Evolutionary conservation across 2,329 filamentous ascomycete genomes (phyloP).

Genomic region (Blumeria graminis): DNA sequence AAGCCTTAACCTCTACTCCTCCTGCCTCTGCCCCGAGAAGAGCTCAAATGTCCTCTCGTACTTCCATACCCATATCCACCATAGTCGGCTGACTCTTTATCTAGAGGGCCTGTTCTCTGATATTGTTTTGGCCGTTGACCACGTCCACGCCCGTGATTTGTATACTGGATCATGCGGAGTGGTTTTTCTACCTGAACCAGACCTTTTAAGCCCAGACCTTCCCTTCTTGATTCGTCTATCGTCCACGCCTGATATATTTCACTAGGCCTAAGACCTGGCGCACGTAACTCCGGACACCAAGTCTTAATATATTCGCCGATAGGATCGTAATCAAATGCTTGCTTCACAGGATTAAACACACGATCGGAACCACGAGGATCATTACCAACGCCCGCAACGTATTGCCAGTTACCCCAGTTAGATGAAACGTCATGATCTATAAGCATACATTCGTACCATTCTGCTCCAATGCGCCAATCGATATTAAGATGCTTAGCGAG

Average conservation of each 20-base stretch:
- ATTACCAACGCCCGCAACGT: slow-evolving; percentile 56
- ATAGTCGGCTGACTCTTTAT: slow-evolving; percentile 2
- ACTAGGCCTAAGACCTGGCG: slow-evolving; percentile 17
- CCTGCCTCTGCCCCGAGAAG: neutral
- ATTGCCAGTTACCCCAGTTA: slow-evolving; percentile 73
- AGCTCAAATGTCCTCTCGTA: slow-evolving; percentile 3
- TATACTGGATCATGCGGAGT: slow-evolving; percentile 38
- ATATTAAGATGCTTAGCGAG: slow-evolving; percentile 47
- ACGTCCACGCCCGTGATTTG: slow-evolving; percentile 18
- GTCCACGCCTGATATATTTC: slow-evolving; percentile 51
- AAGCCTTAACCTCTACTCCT: no score
- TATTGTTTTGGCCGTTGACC: slow-evolving; percentile 3
- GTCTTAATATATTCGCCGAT: slow-evolving; percentile 43
- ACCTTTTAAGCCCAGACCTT: slow-evolving; percentile 28
- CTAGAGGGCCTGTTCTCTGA: slow-evolving; percentile 1
- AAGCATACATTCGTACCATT: slow-evolving; percentile 58
- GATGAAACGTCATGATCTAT: slow-evolving; percentile 53
- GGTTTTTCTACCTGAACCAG: slow-evolving; percentile 44
- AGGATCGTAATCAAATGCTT: slow-evolving; percentile 53
- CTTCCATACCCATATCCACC: slow-evolving; percentile 6
- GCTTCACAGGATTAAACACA: slow-evolving; percentile 66
- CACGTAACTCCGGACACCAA: slow-evolving; percentile 45
- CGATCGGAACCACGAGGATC: slow-evolving; percentile 43
- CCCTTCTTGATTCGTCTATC: slow-evolving; percentile 29
- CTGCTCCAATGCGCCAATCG: slow-evolving; percentile 60